Percentiles rank a stretch among this genome's conserved stretches.
phyloP scores from a whole-genome alignment of 768 basidiomycete genomes.

The Leucosporidium yakuticum region DNA sequence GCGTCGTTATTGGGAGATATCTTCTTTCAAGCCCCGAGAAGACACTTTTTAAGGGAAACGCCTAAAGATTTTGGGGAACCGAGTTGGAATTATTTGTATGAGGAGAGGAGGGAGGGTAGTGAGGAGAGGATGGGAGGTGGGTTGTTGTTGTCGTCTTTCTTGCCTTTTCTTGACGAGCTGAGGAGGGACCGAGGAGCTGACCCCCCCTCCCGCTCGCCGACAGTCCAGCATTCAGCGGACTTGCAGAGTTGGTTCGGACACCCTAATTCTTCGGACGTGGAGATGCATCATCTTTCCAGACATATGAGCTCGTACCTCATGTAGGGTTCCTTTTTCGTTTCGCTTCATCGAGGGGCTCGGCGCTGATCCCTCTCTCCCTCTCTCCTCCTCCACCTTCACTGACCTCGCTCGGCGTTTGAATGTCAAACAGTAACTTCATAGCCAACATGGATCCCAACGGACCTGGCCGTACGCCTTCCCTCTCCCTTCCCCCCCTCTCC shows the following conservation, averaged over 20 bases:
- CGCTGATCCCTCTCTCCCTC: background rate
- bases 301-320: constrained; percentile 32
- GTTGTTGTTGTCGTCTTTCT: background rate
- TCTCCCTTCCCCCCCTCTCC: background rate
- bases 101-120: constrained; percentile 11
- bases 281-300: constrained; percentile 11
- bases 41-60: constrained; percentile 32
- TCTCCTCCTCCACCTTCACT: too few relatives aligned
- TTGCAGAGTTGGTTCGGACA: constrained; percentile 26
- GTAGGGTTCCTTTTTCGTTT: background rate
- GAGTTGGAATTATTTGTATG: constrained; percentile 23
- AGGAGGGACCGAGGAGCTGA: too few relatives aligned
- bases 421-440: constrained; percentile 33
- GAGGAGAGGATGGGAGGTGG: constrained; percentile 19
- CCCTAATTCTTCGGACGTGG: constrained; percentile 9
- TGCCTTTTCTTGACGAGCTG: background rate
- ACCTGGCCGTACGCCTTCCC: constrained; percentile 12
- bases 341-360: too few relatives aligned
- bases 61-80: constrained; percentile 34
- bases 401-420: too few relatives aligned
- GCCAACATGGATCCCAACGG: constrained; percentile 28
- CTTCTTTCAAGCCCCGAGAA: constrained; percentile 31
- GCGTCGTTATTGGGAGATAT: constrained; percentile 45
- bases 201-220: too few relatives aligned
- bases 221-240: constrained; percentile 31